Evolutionary conservation across 139 green algal genomes (phyloP).

Genomic region (Tetratostichococcus sp.): DNA sequence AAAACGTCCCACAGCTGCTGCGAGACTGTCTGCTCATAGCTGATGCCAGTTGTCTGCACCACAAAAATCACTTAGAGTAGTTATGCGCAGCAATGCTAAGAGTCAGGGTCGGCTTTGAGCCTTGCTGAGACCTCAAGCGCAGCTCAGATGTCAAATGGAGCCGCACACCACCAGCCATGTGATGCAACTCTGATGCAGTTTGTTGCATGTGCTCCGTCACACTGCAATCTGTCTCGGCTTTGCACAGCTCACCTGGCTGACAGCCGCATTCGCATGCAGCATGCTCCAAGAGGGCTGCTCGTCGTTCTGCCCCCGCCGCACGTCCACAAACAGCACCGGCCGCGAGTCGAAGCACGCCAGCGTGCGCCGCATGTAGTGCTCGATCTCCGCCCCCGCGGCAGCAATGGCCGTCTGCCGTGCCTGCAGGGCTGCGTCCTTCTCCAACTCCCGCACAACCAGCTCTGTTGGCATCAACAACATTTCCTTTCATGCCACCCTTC

Average conservation of each 20-base stretch:
- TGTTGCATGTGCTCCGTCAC: too few species aligned
- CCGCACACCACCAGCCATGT: too few species aligned
- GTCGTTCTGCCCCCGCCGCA: not conserved
- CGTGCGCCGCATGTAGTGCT: not conserved
- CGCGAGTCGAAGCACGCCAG: not conserved
- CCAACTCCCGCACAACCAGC: not conserved
- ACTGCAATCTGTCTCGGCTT: too few species aligned
- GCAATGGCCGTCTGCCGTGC: not conserved
- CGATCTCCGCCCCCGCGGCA: not conserved
- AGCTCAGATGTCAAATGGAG: too few species aligned
- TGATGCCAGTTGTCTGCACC: not conserved
- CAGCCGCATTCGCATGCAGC: not conserved
- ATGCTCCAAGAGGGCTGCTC: not conserved
- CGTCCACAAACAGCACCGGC: not conserved
- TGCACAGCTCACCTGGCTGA: not conserved
- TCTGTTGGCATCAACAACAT: not conserved
- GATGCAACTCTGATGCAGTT: too few species aligned
- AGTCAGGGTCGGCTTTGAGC: too few species aligned
- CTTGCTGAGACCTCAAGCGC: too few species aligned
- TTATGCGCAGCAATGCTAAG: too few species aligned
- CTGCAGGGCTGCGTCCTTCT: not conserved
- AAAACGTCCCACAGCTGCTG: not conserved
- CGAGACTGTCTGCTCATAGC: not conserved
- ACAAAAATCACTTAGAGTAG: not conserved
- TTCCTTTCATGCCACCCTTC: too few species aligned